phyloP scores from a whole-genome alignment of 495 filamentous ascomycete species.

The Wilcoxina mikolae region DNA sequence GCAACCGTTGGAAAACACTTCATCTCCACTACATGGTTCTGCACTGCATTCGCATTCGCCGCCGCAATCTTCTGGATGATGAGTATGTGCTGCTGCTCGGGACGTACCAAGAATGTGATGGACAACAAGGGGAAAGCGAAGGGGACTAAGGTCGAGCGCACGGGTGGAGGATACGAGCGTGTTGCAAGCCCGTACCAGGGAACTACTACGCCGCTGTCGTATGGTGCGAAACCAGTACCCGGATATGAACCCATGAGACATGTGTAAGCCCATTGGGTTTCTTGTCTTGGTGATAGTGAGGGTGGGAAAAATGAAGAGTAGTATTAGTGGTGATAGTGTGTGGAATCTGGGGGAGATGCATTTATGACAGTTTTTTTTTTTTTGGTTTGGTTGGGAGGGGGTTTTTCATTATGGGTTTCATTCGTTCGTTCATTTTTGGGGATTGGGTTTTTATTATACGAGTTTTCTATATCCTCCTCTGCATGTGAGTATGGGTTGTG shows the following conservation, averaged over 20 bases:
- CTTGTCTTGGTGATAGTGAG: background rate
- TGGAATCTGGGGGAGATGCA: background rate
- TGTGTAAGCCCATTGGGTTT: background rate
- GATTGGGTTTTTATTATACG: too few relatives aligned
- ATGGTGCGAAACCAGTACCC: slow-evolving; percentile 11
- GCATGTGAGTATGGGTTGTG: too few relatives aligned
- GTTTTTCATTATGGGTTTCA: background rate
- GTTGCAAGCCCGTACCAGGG: slow-evolving; percentile 14
- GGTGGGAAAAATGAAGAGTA: background rate
- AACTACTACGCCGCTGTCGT: slow-evolving; percentile 8
- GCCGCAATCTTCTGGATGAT: slow-evolving; percentile 77
- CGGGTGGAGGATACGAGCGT: slow-evolving; percentile 18
- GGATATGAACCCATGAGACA: slow-evolving; percentile 26
- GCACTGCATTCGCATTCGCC: slow-evolving; percentile 56
- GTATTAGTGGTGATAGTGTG: background rate
- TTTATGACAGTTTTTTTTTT: background rate
- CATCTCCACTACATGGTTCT: slow-evolving; percentile 60
- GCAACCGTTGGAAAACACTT: slow-evolving; percentile 50
- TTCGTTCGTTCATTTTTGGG: background rate
- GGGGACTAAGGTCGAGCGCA: slow-evolving; percentile 4
- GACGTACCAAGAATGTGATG: slow-evolving; percentile 18
- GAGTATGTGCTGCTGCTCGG: slow-evolving; percentile 72
- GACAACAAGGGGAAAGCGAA: slow-evolving; percentile 6
- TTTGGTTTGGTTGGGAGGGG: background rate
- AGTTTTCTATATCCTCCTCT: too few relatives aligned